These are phyloP conservation scores for Mrakiaceae sp. DNA, from an alignment of 1,284 basidiomycete species.

Conservation along the genomic window DNA sequence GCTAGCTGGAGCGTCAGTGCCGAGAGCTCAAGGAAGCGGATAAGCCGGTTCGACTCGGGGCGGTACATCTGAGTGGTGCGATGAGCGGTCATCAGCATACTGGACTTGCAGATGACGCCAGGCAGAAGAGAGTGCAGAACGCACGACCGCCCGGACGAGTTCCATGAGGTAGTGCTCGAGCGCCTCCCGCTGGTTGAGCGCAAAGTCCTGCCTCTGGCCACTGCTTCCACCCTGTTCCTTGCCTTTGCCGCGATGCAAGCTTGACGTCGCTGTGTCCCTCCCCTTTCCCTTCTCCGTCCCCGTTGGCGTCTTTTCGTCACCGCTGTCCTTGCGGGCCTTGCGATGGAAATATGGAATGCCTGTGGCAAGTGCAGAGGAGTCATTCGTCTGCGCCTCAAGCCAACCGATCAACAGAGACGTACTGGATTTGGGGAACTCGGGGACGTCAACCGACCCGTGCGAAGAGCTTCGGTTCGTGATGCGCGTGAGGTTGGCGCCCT, in stretches of 20 bases:
- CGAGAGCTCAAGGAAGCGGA: constrained; percentile 90
- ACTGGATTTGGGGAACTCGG: constrained; percentile 81
- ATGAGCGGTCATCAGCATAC: constrained; percentile 28
- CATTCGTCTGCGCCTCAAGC: background rate
- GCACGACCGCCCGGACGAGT: constrained; percentile 76
- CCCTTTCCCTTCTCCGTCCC: constrained; percentile 20
- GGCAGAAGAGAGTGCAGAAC: constrained; percentile 23
- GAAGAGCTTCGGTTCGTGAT: constrained; percentile 28
- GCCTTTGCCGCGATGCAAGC: constrained; percentile 38
- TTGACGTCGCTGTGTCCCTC: constrained; percentile 17
- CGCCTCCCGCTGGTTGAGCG: constrained; percentile 62
- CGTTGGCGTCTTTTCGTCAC: constrained; percentile 2
- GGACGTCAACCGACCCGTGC: constrained; percentile 53
- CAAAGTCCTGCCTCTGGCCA: constrained; percentile 59
- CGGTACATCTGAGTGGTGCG: constrained; percentile 73
- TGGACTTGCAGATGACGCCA: background rate
- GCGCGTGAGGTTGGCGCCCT: constrained; percentile 59
- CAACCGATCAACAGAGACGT: constrained; percentile 6
- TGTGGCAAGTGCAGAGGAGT: constrained; percentile 24
- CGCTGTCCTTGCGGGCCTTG: constrained; percentile 21
- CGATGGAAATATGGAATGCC: constrained; percentile 83
- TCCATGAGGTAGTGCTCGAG: constrained; percentile 82
- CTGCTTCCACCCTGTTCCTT: constrained; percentile 38
- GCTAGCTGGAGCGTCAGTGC: constrained; percentile 76
- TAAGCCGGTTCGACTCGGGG: constrained; percentile 80